phyloP scores from a whole-genome alignment of 2,329 filamentous ascomycete species.

The Pseudogymnoascus sp. region DNA sequence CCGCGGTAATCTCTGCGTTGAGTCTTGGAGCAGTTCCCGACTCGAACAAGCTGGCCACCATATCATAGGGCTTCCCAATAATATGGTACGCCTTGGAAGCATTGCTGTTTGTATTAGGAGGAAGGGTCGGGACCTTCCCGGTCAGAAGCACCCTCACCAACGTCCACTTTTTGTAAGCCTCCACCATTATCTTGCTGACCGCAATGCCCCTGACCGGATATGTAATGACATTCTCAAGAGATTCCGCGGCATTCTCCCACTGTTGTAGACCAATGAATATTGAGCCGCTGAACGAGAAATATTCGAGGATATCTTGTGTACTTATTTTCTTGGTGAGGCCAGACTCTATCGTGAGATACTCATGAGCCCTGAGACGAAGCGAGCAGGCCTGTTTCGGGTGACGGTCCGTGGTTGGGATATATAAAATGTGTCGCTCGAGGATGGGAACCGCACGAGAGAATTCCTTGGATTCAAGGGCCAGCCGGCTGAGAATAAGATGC shows the following conservation, averaged over 20 bases:
- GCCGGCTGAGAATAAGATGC: constrained; percentile 52
- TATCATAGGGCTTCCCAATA: constrained; percentile 63
- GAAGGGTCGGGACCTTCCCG: constrained; percentile 52
- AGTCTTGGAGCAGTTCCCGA: constrained; percentile 52
- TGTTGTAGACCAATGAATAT: constrained; percentile 54
- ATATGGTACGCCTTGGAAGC: constrained; percentile 52
- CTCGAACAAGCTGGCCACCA: constrained; percentile 64
- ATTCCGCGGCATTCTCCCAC: constrained; percentile 57
- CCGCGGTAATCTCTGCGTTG: constrained; percentile 56
- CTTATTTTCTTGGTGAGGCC: constrained; percentile 52
- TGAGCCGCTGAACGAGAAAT: constrained; percentile 60
- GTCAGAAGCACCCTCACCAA: constrained; percentile 66
- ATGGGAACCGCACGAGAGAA: constrained; percentile 53
- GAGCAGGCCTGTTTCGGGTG: constrained; percentile 41
- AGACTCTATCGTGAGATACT: constrained; percentile 55
- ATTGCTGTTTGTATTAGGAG: constrained; percentile 47
- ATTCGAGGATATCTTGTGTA: constrained; percentile 54
- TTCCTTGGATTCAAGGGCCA: constrained; percentile 49
- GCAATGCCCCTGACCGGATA: constrained; percentile 58
- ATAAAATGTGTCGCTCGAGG: constrained; percentile 60
- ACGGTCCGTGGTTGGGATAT: constrained; percentile 48
- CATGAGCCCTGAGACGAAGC: constrained; percentile 38
- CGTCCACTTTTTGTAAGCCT: constrained; percentile 89
- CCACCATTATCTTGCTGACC: constrained; percentile 72
- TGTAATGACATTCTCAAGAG: constrained; percentile 59